Percentiles rank a stretch among this genome's conserved stretches.
Conservation (phyloP, 208 protist genomes). For the Porcisia deanei region DNA sequence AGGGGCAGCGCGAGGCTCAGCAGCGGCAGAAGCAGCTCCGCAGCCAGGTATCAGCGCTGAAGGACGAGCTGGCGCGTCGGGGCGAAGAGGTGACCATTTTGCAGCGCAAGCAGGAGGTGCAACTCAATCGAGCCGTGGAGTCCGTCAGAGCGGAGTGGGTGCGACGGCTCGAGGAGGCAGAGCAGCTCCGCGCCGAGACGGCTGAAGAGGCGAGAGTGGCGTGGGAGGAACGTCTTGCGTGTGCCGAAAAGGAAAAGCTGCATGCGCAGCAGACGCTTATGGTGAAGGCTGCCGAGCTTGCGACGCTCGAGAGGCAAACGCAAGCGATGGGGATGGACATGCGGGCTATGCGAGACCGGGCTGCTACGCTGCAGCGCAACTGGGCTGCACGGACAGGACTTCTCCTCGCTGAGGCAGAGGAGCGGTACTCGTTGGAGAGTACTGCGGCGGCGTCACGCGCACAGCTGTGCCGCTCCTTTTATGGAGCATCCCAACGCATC, state of each 20-base stretch:
- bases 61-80: constrained; percentile 77
- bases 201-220: not conserved
- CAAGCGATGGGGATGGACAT: constrained; percentile 20
- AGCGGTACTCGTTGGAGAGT: not conserved
- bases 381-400: constrained; percentile 5
- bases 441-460: constrained; percentile 1
- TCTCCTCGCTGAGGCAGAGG: constrained; percentile 13
- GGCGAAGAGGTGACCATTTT: constrained; percentile 50
- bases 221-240: constrained; percentile 4
- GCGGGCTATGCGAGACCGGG: constrained; percentile 8
- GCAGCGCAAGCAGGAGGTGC: constrained; percentile 40
- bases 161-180: constrained; percentile 10
- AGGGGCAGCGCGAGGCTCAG: constrained; percentile 24
- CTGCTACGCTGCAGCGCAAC: constrained; percentile 4
- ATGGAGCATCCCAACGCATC: not conserved
- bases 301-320: constrained; percentile 23
- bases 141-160: constrained; percentile 25
- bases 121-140: constrained; percentile 30
- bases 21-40: constrained; percentile 25
- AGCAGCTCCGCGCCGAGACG: constrained; percentile 5
- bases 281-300: constrained; percentile 20
- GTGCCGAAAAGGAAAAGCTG: constrained; percentile 11
- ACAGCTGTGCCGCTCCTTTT: not conserved
- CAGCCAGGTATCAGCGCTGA: constrained; percentile 66
- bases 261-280: constrained; percentile 17